Base-by-base conservation (phyloP, 2,329 filamentous ascomycete species). In the Trichophaea hybrida region DNA sequence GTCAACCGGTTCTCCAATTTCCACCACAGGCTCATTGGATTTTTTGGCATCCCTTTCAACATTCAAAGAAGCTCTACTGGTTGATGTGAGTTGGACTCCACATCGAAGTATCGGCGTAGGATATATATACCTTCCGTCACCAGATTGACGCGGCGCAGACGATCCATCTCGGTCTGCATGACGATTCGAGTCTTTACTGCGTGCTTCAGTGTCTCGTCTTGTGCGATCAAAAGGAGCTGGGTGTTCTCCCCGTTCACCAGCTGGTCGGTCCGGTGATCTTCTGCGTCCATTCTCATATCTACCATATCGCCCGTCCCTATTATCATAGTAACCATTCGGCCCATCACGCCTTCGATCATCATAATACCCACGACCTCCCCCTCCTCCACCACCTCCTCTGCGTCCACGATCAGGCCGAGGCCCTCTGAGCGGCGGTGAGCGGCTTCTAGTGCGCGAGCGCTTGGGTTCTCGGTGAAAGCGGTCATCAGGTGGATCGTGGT, bases 191-290 rank as follows among this genome's bases (percentile, higher is more conserved):
- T 76, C 76, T 74, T 77, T 79, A 79, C 80, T 75, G 73, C 75
- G 75, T 79, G 74, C 76, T 82, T 87, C 84, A 85, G 82, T 77
- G 76, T 84, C 75, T 75, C 77, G 71, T 78, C 75, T 82, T 72
- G 75, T 73, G 75, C 74, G 72, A 74, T 74, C 77, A 77, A 77
- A 77, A 75, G 74, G 75, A 74, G 78, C 75, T 75, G 75, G 76
- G 75, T 77, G 75, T 72, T 77, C 75, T 74, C 76, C 78, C 76
- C 78, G 78, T 75, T 80, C 82, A 76, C 78, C 82, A 77, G 78
- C 77, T 77, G 78, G 74, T 78, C 75, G 74, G 80, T 77, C 74
- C 74, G 75, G 71, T 71, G 73, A 70, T 75, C 72, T 70, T 75
- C 76, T 69, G 73, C 75, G 69, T 72, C 52, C 58, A 37, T 55